Conservation (phyloP, 495 filamentous ascomycete species). For the Aspergillus ostianus region DNA sequence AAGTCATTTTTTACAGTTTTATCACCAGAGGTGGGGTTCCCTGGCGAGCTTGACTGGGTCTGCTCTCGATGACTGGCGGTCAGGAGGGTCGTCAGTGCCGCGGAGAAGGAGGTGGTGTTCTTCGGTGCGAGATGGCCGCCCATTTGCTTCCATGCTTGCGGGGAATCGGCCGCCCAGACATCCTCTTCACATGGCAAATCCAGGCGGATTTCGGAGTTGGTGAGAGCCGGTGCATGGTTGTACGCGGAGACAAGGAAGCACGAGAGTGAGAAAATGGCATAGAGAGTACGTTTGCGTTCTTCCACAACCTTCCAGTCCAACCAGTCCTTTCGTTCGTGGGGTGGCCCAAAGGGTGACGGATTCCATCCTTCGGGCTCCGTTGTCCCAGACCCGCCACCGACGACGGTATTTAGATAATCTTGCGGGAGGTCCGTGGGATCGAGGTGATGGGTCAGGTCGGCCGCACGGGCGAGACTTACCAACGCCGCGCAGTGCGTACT, state of each 20-base stretch:
- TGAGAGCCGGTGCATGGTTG: constrained; percentile 84
- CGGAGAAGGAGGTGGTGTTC: constrained; percentile 67
- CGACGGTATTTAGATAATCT: constrained; percentile 32
- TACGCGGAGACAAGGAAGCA: constrained; percentile 90
- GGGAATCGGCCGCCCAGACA: constrained; percentile 81
- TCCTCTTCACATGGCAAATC: constrained; percentile 94
- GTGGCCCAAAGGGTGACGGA: constrained; percentile 40
- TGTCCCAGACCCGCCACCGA: constrained; percentile 6
- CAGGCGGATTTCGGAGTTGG: constrained; percentile 90
- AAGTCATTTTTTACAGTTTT: constrained; percentile 61
- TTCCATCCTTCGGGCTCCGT: constrained; percentile 28
- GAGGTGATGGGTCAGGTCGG: constrained; percentile 61
- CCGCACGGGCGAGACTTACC: constrained; percentile 86
- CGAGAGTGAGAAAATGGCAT: constrained; percentile 84
- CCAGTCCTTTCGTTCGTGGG: constrained; percentile 81
- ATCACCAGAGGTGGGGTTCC: constrained; percentile 20
- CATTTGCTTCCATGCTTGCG: constrained; percentile 71
- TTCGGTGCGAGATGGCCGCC: constrained; percentile 67
- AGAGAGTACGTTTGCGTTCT: constrained; percentile 92
- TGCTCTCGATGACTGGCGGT: constrained; percentile 75
- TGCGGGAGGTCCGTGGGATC: constrained; percentile 40
- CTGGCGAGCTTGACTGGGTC: constrained; percentile 45
- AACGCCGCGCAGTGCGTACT: constrained; percentile 87
- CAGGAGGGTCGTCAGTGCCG: constrained; percentile 74
- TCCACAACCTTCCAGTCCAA: constrained; percentile 82